Base-by-base conservation (phyloP, 306 rosid genomes). In the Alnus rubra region DNA sequence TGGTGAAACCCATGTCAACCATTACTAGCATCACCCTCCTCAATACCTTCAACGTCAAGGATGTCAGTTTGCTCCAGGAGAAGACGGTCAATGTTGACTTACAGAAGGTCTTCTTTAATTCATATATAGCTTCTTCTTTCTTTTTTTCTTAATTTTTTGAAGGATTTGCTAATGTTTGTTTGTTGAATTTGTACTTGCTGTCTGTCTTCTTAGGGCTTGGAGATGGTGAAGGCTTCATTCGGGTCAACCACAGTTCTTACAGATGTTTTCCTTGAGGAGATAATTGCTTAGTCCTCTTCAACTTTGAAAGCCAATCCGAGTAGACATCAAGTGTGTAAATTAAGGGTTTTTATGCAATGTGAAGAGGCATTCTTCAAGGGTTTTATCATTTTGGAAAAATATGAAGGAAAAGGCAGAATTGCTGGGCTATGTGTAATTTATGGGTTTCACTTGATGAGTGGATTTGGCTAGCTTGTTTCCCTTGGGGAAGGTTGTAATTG, bases 211-310 rank as follows among this genome's bases (percentile, higher is more conserved):
- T n/a, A 67, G 72, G 72, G 72, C 15, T 15, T 67, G 16, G 72
- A 67, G 72, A 15, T 67, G 71, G 7, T 42, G 42, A 67, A 3
- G 72, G 51, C 42, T 18, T 67, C 72, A 1, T 37, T 42, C 28
- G 7, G 11, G 30, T 67, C 50, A 7, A 2, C 33, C 51, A 18
- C 72, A 18, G 72, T 67, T 28, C 72, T 67, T n/a, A 67, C 51
- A 67, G 72, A 67, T 12, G 72, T 67, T 67, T 67, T 67, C 51
- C 72, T 67, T 23, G 28, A 23, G 28, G 28, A 23, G 69, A 12
- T 31, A 5, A 4, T 42, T 30, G 28, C 28, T 23, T 23, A 63
- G n/a, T 3, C 10, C 52, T 48, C 52, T 48, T 48, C 13, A 11
- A 48, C 3, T 48, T 48, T 48, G 14, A 48, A 10, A 48, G 52